Evolutionary conservation across 2,329 filamentous ascomycete species (phyloP).

Genomic region (Paramyrothecium roridum): DNA sequence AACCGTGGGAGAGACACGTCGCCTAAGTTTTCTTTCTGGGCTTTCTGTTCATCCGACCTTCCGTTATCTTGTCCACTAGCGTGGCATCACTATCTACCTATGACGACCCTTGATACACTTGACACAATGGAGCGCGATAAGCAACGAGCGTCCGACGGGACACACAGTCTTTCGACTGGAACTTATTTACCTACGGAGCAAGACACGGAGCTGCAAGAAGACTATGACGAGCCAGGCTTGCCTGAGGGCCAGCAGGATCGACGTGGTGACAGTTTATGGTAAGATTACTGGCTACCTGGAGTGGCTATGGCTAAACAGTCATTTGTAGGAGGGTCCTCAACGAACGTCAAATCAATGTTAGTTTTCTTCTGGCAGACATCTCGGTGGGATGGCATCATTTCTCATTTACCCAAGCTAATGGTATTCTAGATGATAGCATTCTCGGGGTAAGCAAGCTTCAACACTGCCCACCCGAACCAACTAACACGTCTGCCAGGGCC

Average conservation of each 20-base stretch:
- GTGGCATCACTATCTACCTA: too few species aligned
- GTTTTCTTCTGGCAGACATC: constrained; percentile 2
- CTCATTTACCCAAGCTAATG: too few species aligned
- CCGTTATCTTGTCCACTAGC: too few species aligned
- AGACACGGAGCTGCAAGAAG: constrained; percentile 2
- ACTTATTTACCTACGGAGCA: background rate
- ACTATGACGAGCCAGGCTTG: constrained; percentile 1
- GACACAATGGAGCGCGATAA: background rate
- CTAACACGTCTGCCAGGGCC: background rate
- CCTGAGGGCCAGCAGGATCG: constrained; percentile 1
- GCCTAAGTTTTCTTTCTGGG: too few species aligned
- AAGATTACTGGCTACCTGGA: background rate
- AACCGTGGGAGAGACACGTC: too few species aligned
- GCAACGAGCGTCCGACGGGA: background rate
- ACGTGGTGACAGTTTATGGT: constrained; percentile 8
- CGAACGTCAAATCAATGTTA: constrained; percentile 36
- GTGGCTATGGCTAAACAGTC: background rate
- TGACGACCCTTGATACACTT: too few species aligned
- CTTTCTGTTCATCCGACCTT: too few species aligned
- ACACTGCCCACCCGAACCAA: background rate
- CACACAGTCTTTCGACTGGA: background rate
- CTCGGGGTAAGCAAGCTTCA: constrained; percentile 25
- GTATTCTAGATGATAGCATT: constrained; percentile 37
- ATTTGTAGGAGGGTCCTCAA: constrained; percentile 32
- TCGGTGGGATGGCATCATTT: too few species aligned